Conservation (phyloP, 257 asterid species). For the Nicotiana knightiana region DNA sequence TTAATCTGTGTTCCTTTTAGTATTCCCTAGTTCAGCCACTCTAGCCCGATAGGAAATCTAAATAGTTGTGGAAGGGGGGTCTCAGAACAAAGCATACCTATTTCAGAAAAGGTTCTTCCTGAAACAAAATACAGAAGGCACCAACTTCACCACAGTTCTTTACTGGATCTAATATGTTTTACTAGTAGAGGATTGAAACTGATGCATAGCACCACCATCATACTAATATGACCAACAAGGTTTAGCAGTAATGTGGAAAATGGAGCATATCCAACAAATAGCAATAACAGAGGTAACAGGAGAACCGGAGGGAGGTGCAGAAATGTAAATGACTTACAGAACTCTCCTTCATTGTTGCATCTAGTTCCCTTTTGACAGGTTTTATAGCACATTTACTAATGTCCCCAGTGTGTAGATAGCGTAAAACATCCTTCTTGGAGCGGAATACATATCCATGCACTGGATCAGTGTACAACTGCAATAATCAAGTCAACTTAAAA, state of each 20-base stretch:
- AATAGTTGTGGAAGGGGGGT: too few relatives aligned
- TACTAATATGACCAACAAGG: background rate
- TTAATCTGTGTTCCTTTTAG: background rate
- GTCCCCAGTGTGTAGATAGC: conserved; percentile 52
- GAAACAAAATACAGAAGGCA: background rate
- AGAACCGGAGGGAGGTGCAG: background rate
- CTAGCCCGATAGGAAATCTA: background rate
- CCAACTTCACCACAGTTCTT: background rate
- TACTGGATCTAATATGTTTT: background rate
- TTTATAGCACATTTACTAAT: conserved; percentile 36
- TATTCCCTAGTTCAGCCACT: background rate
- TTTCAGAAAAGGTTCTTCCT: background rate
- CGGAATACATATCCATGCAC: conserved; percentile 48
- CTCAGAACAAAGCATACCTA: background rate
- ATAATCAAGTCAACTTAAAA: conserved; percentile 10
- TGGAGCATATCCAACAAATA: background rate
- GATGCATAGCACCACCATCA: background rate
- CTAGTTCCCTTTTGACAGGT: conserved; percentile 37
- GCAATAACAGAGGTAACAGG: background rate
- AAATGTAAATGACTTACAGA: conserved; percentile 18
- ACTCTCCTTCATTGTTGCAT: conserved; percentile 16
- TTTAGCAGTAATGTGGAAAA: background rate
- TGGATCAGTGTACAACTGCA: conserved; percentile 68
- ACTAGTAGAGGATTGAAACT: background rate
- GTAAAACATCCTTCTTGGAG: conserved; percentile 56